Base-by-base conservation (phyloP, 306 rosid genomes). In the Sphenostylis stenocarpa region DNA sequence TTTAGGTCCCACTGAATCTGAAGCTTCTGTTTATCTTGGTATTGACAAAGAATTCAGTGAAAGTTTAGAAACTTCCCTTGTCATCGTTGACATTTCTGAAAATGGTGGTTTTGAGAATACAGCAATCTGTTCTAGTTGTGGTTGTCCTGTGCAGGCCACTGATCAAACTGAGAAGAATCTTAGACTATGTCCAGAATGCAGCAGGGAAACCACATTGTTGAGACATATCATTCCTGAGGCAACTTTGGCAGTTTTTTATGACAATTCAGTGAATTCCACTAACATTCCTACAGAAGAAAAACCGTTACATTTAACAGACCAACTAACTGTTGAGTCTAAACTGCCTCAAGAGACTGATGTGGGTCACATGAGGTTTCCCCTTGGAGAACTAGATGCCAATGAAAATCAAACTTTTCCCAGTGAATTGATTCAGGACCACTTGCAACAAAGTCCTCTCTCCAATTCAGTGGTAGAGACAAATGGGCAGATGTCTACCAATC, bases 101-200 rank as follows among this genome's bases (percentile, higher is more conserved):
- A 81, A 55, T 55, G 68, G 49, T 83, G 29, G 29, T 71, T 79
- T 71, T 24, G 84, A 85, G 77, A 80, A 76, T 63, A 76, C 64
- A 63, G 77, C 24, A 55, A 67, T 79, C 55, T 92, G 97, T 86
- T 81, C 83, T 33, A 78, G 63, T 41, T 92, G 97, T 83, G 90
- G 91, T 77, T 67, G 85, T 76, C 85, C 38, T 47, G 85, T 81
- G 55, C 57, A 55, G 70, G 80, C 76, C 45, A 62, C 69, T 29
- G 86, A 80, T 77, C 75, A 52, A 65, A 73, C 56, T 83, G 87
- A 88, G 64, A 75, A 56, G 67, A 71, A 77, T 31, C 8, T 45
- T 55, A 73, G 63, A 66, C 84, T 88, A 66, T 92, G 97, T 78
- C 84, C 77, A 72, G 91, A 88, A 77, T 92, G 97, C 77, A 74